Base-by-base conservation (phyloP, 2,329 filamentous ascomycete species). In the Hypoxylon sp. region DNA sequence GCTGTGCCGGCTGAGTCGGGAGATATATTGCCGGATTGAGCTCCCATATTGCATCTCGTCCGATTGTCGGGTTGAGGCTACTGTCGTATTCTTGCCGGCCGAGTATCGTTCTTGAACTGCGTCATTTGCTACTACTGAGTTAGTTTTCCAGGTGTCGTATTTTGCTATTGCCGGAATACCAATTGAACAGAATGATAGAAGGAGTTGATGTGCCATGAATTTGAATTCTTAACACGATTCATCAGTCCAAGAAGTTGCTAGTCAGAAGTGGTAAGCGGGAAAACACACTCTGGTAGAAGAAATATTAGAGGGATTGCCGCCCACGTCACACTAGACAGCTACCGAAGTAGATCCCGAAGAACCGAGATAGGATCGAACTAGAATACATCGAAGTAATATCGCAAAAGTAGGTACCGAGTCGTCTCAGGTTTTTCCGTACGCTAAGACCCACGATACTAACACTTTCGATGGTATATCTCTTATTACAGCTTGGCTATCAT, bases 331-430 rank as follows among this genome's bases (percentile, higher is more conserved):
- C 31, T 31, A 11, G 6, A 25, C 40, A 54, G 42, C 42, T 44
- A 40, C 51, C 41, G 46, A 48, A 12, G 45, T 32, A 43, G 37
- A 55, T 57, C 37, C 43, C 51, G 51, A 58, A 47, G 15, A 35
- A 29, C 51, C 55, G 51, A 57, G 26, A 17, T 17, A 37, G 20
- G 43, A 25, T 29, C 13, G 37, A 19, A 19, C 29, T 15, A 17
- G 37, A 36, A 35, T 54, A 44, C n/a, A 17, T 44, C 38, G 19
- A 26, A n/a, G n/a, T 16, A 36, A 26, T 17, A 36, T 31, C 17
- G 26, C 43, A 30, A 12, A 20, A 42, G 13, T 21, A 44, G 32
- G 6, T 44, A 51, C 45, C 54, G 41, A 47, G 50, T 6, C 21
- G 44, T 44, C 19, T 32, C 17, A 41, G 38, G 30, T 12, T 16